These are phyloP conservation scores for Zygoascus flipseniorum DNA, from an alignment of 805 yeast species.

Conservation along the genomic window DNA sequence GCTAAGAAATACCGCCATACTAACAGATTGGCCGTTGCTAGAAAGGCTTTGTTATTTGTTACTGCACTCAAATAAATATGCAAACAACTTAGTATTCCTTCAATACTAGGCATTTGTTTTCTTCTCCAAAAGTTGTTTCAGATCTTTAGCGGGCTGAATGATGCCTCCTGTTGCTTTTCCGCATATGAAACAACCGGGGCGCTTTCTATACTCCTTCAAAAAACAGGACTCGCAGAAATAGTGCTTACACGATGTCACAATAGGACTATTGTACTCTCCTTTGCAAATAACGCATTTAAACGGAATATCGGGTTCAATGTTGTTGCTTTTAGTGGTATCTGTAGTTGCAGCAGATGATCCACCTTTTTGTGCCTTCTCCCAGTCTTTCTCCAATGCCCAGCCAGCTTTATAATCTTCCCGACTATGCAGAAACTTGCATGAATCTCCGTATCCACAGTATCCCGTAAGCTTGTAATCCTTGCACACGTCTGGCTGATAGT, in stretches of 20 bases:
- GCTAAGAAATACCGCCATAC: no score
- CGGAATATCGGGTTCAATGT: slow-evolving; percentile 34
- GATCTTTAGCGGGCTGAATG: slow-evolving; percentile 41
- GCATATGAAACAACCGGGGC: slow-evolving; percentile 48
- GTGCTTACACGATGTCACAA: slow-evolving; percentile 55
- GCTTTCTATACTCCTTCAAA: slow-evolving; percentile 36
- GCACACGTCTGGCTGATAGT: slow-evolving; percentile 90
- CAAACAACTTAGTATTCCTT: no score
- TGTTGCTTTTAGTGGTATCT: slow-evolving; percentile 4
- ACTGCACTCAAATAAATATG: no score
- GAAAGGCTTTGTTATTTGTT: no score
- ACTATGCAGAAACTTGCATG: slow-evolving; percentile 88
- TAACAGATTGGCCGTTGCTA: no score
- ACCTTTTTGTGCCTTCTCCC: slow-evolving; percentile 40
- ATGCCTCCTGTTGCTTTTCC: slow-evolving; percentile 52
- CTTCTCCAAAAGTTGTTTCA: slow-evolving; percentile 6
- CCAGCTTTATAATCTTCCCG: slow-evolving; percentile 77
- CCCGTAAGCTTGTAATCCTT: slow-evolving; percentile 89
- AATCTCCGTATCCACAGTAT: slow-evolving; percentile 94
- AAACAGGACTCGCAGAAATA: slow-evolving; percentile 58
- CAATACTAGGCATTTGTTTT: not conserved
- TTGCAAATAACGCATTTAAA: slow-evolving; percentile 58
- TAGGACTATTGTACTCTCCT: slow-evolving; percentile 44
- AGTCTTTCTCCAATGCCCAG: slow-evolving; percentile 57
- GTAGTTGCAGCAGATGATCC: not conserved